Evolutionary conservation across 192 early-diverging fungal genomes (phyloP).

Genomic region (Linderina pennispora): DNA sequence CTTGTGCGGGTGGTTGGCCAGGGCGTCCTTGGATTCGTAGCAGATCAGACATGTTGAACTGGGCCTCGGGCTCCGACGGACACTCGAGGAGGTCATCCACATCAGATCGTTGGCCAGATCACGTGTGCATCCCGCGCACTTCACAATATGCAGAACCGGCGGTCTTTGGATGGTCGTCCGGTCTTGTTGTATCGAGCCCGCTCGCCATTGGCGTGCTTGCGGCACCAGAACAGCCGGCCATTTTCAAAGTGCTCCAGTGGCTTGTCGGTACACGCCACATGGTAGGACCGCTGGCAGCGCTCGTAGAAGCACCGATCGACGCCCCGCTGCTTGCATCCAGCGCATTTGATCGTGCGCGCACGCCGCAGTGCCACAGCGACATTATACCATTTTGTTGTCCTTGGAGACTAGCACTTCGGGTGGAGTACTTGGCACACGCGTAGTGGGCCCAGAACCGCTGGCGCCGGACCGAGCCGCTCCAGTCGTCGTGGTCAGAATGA

Average conservation of each 20-base stretch:
- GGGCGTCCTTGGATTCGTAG: slow-evolving; percentile 37
- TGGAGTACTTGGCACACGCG: slow-evolving; percentile 72
- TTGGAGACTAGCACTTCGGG: slow-evolving; percentile 75
- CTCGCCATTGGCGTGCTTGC: slow-evolving; percentile 73
- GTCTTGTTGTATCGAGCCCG: slow-evolving; percentile 51
- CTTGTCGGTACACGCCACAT: slow-evolving; percentile 72
- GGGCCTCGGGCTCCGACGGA: slow-evolving; percentile 11
- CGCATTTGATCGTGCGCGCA: slow-evolving; percentile 69
- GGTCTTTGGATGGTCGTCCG: too few relatives aligned
- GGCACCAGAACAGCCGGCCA: slow-evolving; percentile 87
- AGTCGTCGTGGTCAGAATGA: slow-evolving; percentile 48
- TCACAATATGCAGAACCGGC: too few relatives aligned
- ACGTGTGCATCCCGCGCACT: slow-evolving; percentile 27
- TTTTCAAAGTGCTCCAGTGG: slow-evolving; percentile 63
- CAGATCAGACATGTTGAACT: slow-evolving; percentile 37
- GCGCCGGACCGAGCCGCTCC: slow-evolving; percentile 48
- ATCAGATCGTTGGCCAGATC: slow-evolving; percentile 26
- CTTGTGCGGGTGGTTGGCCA: slow-evolving; percentile 44
- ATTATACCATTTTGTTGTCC: slow-evolving; percentile 76
- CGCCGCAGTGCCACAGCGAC: slow-evolving; percentile 69
- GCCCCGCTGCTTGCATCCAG: slow-evolving; percentile 68
- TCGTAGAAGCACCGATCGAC: slow-evolving; percentile 85
- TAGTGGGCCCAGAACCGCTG: slow-evolving; percentile 80
- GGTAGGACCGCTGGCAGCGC: slow-evolving; percentile 77
- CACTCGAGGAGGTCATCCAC: slow-evolving; percentile 45